Evolutionary conservation across 2,329 filamentous ascomycete species (phyloP).

Genomic region (Phoma sp.): DNA sequence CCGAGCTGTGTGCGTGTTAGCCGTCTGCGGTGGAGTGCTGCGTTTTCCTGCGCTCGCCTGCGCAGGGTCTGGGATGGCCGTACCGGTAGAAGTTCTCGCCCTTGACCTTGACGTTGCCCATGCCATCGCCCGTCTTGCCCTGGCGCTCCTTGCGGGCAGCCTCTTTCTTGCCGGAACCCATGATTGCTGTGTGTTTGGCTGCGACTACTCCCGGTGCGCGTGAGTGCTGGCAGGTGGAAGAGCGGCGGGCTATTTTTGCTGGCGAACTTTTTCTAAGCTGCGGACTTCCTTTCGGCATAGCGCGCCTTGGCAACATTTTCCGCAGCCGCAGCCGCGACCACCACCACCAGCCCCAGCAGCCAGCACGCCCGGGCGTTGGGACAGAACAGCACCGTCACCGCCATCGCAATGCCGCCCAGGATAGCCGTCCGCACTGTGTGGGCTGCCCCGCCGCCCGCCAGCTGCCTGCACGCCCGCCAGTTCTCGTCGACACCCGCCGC

Average conservation of each 20-base stretch:
- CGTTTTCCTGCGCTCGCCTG: too few relatives aligned
- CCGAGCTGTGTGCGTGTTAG: conserved; percentile 56
- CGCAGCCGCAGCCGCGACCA: conserved; percentile 12
- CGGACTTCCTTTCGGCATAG: conserved; percentile 9
- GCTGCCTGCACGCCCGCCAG: conserved; percentile 22
- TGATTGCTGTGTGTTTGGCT: conserved; percentile 44
- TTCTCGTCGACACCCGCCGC: conserved; percentile 56
- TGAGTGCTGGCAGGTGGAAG: conserved; percentile 20
- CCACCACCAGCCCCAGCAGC: background rate
- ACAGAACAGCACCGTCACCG: background rate
- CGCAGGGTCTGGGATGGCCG: background rate
- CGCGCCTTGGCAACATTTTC: conserved; percentile 35
- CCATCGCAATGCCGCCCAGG: conserved; percentile 49
- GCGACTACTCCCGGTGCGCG: background rate
- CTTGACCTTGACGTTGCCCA: conserved; percentile 90
- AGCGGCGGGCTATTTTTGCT: conserved; percentile 3
- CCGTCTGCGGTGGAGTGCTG: background rate
- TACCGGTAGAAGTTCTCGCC: conserved; percentile 94
- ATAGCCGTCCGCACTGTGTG: conserved; percentile 48
- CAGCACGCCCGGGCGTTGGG: conserved; percentile 8
- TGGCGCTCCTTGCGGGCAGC: conserved; percentile 79
- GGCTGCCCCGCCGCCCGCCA: conserved; percentile 20
- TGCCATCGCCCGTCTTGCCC: conserved; percentile 83
- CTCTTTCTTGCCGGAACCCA: conserved; percentile 95
- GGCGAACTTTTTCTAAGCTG: conserved; percentile 30